Base-by-base conservation (phyloP, 805 yeast species). In the Candida namnaoensis region DNA sequence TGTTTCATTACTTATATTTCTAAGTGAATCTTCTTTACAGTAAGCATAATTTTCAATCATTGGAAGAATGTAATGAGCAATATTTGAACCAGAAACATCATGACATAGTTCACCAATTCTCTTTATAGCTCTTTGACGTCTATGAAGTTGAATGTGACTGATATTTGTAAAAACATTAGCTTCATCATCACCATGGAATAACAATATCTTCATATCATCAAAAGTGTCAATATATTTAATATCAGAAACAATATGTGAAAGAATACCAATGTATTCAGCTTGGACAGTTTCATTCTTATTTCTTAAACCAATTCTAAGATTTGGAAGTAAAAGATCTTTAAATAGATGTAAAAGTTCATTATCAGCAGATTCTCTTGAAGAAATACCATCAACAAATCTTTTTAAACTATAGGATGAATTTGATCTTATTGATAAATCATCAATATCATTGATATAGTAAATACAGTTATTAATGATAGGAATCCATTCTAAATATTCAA, bases 31-130 rank as follows among this genome's bases (percentile, higher is more conserved):
- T 33, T 72, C 78, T 2, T 67, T 60, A 45, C 77, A 70, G 44
- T 69, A 71, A 2, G 84, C 88, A 61, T 80, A 88, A 46, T 77
- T 80, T 64, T 93, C 98, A 45, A 90, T 70, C 47, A 90, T 74
- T 5, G 99, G 98, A 42, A 93, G 62, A 36, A 93, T 53, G 56
- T 82, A 88, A 53, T 86, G 93, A 0, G 95, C 72, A 41, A 91
- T 76, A 49, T 78, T 80, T 33, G 66, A 62, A 25, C 75, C 75
- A 0, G 74, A 60, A 7, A 90, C 59, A 7, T 65, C 48, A 19
- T 58, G 44, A 6, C 77, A 72, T 36, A 70, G 52, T 5, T 69
- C 78, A 10, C 72, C 71, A 27, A 90, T 61, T 44, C 84, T 72
- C 52, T 78, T 73, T 23, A 91, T 70, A 0, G 98, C 95, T 52